Evolutionary conservation across 371 early-diverging fungal species (phyloP).

Genomic region (Conidiobolus incongruus): DNA sequence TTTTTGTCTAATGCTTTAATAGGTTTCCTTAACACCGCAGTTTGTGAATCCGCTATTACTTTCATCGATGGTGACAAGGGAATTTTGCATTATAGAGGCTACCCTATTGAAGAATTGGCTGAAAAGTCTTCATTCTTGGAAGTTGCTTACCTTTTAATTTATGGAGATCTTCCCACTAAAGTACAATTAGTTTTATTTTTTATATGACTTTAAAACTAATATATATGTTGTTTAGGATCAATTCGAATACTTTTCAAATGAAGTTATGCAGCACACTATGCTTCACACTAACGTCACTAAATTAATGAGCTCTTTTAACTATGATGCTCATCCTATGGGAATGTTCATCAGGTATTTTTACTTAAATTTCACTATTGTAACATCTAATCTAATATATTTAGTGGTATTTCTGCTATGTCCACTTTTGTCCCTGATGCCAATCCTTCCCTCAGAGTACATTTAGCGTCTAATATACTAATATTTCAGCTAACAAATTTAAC

Average conservation of each 20-base stretch:
- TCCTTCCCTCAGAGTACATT: constrained; percentile 16
- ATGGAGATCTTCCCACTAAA: constrained; percentile 17
- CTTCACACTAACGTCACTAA: constrained; percentile 17
- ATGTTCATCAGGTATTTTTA: constrained; percentile 14
- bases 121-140: constrained; percentile 18
- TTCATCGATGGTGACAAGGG: constrained; percentile 41
- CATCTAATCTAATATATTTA: constrained; percentile 1
- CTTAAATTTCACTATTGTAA: no score
- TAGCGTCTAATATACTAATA: no score
- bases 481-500: neutral
- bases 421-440: constrained; percentile 40
- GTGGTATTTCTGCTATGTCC: constrained; percentile 23
- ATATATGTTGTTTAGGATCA: constrained; percentile 6
- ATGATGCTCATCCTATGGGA: constrained; percentile 43
- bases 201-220: no score
- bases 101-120: constrained; percentile 19
- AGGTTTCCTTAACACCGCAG: constrained; percentile 34
- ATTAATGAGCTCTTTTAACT: constrained; percentile 25
- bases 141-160: constrained; percentile 20
- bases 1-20: no score
- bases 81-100: constrained; percentile 22
- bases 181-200: no score
- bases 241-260: constrained; percentile 8
- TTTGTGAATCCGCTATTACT: constrained; percentile 19
- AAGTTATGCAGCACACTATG: constrained; percentile 31